These are phyloP conservation scores for Leccinum fibrillosum DNA, from an alignment of 768 basidiomycete genomes.

Conservation along the genomic window DNA sequence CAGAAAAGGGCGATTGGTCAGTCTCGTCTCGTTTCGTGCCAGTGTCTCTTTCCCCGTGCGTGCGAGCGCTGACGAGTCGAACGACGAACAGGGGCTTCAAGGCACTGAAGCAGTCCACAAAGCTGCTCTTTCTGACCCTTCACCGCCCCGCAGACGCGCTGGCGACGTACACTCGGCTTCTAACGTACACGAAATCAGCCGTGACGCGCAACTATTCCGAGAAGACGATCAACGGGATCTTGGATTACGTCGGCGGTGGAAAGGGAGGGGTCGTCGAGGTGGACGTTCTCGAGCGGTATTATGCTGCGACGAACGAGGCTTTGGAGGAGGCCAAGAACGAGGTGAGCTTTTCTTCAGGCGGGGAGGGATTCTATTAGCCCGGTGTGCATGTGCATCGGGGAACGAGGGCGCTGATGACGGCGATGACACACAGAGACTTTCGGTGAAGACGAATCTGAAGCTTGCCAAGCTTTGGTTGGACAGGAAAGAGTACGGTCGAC, in stretches of 20 bases:
- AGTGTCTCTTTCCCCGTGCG: background rate
- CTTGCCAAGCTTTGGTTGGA: conserved; percentile 97
- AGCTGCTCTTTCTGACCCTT: conserved; percentile 80
- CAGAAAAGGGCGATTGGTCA: conserved; percentile 93
- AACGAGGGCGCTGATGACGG: background rate
- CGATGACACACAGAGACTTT: conserved; percentile 61
- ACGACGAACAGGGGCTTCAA: conserved; percentile 72
- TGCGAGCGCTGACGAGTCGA: background rate
- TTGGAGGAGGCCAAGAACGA: conserved; percentile 96
- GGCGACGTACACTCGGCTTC: conserved; percentile 76
- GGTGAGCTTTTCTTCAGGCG: conserved; percentile 40
- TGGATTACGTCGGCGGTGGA: conserved; percentile 95
- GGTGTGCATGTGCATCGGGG: background rate
- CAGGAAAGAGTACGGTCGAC: conserved; percentile 81
- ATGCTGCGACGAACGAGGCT: conserved; percentile 87
- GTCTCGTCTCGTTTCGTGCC: conserved; percentile 17
- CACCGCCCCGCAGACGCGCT: conserved; percentile 82
- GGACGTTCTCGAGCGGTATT: conserved; percentile 90
- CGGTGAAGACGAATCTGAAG: conserved; percentile 94
- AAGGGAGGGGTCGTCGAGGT: conserved; percentile 78
- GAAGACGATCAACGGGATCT: conserved; percentile 96
- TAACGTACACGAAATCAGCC: conserved; percentile 93
- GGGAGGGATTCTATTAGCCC: background rate
- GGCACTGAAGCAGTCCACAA: conserved; percentile 81
- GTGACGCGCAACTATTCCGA: conserved; percentile 96